Percentiles rank a stretch among this genome's conserved stretches.
Conservation (phyloP, 1,284 basidiomycete species). For the Apiotrichum sp. region DNA sequence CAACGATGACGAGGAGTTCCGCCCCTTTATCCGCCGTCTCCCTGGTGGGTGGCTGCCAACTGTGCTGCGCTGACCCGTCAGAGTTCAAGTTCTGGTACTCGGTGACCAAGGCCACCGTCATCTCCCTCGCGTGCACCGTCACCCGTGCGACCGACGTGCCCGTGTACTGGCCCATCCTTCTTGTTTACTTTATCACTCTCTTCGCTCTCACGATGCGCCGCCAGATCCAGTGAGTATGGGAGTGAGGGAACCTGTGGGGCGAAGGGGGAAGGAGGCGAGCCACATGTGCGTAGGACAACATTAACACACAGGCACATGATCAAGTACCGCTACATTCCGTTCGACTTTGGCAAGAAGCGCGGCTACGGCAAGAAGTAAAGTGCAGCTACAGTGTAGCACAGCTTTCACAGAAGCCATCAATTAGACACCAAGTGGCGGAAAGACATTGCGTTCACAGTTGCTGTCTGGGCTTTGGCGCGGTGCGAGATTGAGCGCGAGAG, state of each 20-base stretch:
- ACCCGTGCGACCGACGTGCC: slow-evolving; percentile 84
- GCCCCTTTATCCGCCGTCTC: slow-evolving; percentile 90
- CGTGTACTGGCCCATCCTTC: slow-evolving; percentile 96
- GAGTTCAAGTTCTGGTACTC: slow-evolving; percentile 65
- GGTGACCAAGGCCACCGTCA: slow-evolving; percentile 75
- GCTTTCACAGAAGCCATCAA: no score
- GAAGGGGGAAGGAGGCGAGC: no score
- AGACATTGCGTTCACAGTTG: no score
- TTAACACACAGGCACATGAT: slow-evolving; percentile 86
- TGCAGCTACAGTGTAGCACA: neutral
- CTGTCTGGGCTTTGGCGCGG: no score
- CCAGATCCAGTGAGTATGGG: slow-evolving; percentile 73
- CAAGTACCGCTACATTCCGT: slow-evolving; percentile 77
- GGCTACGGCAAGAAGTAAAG: slow-evolving; percentile 41
- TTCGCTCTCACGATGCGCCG: slow-evolving; percentile 86
- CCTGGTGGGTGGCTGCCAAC: slow-evolving; percentile 64
- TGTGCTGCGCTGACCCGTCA: slow-evolving; percentile 8
- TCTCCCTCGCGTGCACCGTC: slow-evolving; percentile 73
- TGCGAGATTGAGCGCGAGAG: no score
- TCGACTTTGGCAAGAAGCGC: slow-evolving; percentile 44
- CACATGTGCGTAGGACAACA: neutral
- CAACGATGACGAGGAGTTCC: slow-evolving; percentile 71
- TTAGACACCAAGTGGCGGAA: no score
- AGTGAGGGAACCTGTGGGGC: neutral
- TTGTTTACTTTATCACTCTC: slow-evolving; percentile 84